Base-by-base conservation (phyloP, 768 basidiomycete genomes). In the Kwoniella newhampshirensis region DNA sequence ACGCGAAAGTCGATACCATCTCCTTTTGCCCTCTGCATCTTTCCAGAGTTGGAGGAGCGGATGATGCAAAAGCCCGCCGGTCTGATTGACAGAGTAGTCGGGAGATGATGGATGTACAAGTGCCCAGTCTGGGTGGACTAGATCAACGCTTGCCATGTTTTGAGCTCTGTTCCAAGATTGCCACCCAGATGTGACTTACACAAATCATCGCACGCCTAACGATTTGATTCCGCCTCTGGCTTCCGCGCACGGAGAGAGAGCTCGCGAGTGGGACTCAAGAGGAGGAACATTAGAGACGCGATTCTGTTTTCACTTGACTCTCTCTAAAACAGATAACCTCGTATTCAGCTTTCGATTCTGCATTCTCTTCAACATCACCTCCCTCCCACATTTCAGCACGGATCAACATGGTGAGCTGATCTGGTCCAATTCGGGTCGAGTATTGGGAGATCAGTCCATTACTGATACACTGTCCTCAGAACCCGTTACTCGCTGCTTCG, bases 401-500 rank as follows among this genome's bases (percentile, higher is more conserved):
- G 6, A 1, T 28, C 17, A 25, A 21, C 26, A 54, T 32, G 52
- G 25, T 54, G 40, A 54, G 52, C 52, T 54, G 17, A n/a, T 18
- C 4, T 18, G 15, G n/a, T 36, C 17, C 4, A 13, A 6, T n/a
- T n/a, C n/a, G n/a, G n/a, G n/a, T n/a, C n/a, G n/a, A n/a, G n/a
- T n/a, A n/a, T n/a, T n/a, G n/a, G n/a, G n/a, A n/a, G n/a, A n/a
- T n/a, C n/a, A n/a, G n/a, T n/a, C n/a, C n/a, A n/a, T n/a, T n/a
- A n/a, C n/a, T n/a, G n/a, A n/a, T n/a, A n/a, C n/a, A n/a, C n/a
- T n/a, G n/a, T n/a, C n/a, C n/a, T n/a, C 51, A 72, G 70, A 72
- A 72, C 53, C 67, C 67, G 17, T 35, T 72, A 36, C 58, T 72
- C 30, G 68, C 70, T 43, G 67, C 67, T 27, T 57, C 60, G 43